Evolutionary conservation across 1,284 basidiomycete species (phyloP).

Genomic region (Sanghuangporus sanghuang): DNA sequence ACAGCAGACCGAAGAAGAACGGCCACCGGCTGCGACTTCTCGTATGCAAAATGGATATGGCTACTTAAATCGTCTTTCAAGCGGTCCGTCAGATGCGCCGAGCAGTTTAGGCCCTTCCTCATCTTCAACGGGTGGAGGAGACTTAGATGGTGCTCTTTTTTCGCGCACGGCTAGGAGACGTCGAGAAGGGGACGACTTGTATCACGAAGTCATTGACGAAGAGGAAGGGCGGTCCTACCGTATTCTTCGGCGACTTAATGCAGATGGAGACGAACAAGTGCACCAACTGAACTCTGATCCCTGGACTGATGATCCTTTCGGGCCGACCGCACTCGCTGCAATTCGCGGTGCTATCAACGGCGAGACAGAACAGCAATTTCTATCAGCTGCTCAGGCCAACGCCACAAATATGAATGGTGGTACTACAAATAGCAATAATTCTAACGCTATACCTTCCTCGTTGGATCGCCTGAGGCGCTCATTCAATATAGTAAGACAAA

Average conservation of each 20-base stretch:
- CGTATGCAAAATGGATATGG: neutral
- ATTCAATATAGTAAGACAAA: neutral
- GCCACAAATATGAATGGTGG: neutral
- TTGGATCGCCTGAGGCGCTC: neutral
- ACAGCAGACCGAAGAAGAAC: neutral
- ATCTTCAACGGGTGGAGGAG: neutral
- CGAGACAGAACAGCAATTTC: neutral
- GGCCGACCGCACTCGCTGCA: neutral
- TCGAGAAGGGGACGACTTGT: neutral
- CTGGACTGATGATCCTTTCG: constrained; percentile 19
- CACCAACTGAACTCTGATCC: constrained; percentile 35
- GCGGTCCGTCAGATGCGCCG: neutral
- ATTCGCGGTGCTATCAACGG: neutral
- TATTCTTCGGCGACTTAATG: constrained; percentile 34
- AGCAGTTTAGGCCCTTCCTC: neutral
- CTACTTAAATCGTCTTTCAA: neutral
- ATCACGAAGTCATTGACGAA: constrained; percentile 2
- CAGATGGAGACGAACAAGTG: constrained; percentile 38
- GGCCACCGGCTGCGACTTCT: neutral
- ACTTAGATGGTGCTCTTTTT: neutral
- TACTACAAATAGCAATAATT: neutral
- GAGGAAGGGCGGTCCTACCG: constrained; percentile 29
- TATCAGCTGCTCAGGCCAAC: neutral
- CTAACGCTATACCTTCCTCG: neutral
- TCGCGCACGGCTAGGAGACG: neutral